A percentile compares a stretch with the other conserved stretches of the same genome.
These are phyloP conservation scores for Fusarium sp. DNA, from an alignment of 2,329 filamentous ascomycete species.

Conservation along the genomic window DNA sequence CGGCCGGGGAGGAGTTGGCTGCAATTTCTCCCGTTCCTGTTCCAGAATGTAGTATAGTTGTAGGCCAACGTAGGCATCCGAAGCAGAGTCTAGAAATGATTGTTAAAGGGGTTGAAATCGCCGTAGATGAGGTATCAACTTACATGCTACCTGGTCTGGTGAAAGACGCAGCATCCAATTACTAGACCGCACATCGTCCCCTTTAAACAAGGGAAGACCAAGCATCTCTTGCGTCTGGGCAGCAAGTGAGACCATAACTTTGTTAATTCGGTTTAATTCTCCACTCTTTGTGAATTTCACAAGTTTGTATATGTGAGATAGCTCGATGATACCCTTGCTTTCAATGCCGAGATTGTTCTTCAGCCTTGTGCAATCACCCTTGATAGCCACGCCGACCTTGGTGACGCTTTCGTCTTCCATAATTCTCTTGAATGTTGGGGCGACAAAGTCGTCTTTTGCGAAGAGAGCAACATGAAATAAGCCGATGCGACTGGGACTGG, in stretches of 20 bases:
- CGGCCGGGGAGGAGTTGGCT: slow-evolving; percentile 79
- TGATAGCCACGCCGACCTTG: slow-evolving; percentile 84
- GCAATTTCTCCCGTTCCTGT: slow-evolving; percentile 72
- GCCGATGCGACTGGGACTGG: slow-evolving; percentile 79
- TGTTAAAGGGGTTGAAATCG: slow-evolving; percentile 7
- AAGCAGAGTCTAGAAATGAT: slow-evolving; percentile 74
- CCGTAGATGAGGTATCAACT: slow-evolving; percentile 51
- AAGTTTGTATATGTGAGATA: slow-evolving; percentile 85
- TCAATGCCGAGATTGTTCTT: slow-evolving; percentile 74
- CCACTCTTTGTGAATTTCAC: slow-evolving; percentile 73
- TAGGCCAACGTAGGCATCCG: slow-evolving; percentile 84
- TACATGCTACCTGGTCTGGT: slow-evolving; percentile 77
- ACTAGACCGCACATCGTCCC: slow-evolving; percentile 74
- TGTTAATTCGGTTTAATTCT: slow-evolving; percentile 72
- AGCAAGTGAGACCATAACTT: slow-evolving; percentile 73
- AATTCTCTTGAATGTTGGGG: slow-evolving; percentile 76
- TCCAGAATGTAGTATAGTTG: slow-evolving; percentile 82
- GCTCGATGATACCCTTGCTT: slow-evolving; percentile 78
- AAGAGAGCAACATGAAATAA: slow-evolving; percentile 85
- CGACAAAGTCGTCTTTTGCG: slow-evolving; percentile 69
- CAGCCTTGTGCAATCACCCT: slow-evolving; percentile 77
- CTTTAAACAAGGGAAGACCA: slow-evolving; percentile 81
- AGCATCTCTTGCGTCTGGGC: slow-evolving; percentile 78
- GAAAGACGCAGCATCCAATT: slow-evolving; percentile 78
- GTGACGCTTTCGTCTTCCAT: slow-evolving; percentile 77